Conservation (phyloP, 2,329 filamentous ascomycete genomes). For the Aspergillus pseudotamarii region DNA sequence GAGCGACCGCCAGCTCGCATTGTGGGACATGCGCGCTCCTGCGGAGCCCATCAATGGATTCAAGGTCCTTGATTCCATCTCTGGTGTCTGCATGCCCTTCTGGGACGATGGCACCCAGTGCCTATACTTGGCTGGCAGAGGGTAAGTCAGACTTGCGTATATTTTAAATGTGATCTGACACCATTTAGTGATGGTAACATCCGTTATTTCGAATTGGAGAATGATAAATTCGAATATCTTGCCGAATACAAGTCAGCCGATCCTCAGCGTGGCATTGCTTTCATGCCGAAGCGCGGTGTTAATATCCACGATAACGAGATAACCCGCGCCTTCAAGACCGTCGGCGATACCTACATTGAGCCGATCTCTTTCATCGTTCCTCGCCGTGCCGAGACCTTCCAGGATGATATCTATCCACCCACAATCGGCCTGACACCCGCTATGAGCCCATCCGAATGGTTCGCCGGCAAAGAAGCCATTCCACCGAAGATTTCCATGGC, state of each 20-base stretch:
- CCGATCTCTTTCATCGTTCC: constrained; percentile 97
- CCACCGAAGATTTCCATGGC: constrained; percentile 94
- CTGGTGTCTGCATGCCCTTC: constrained; percentile 98
- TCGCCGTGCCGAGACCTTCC: constrained; percentile 88
- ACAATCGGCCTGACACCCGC: constrained; percentile 78
- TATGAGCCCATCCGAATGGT: constrained; percentile 79
- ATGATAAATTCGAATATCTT: constrained; percentile 97
- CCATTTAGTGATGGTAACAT: constrained; percentile 86
- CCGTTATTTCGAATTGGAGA: constrained; percentile 96
- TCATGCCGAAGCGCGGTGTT: constrained; percentile 91
- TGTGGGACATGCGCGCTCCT: constrained; percentile 88
- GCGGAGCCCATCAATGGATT: constrained; percentile 86
- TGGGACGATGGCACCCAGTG: constrained; percentile 98
- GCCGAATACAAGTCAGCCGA: constrained; percentile 97
- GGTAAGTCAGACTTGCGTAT: constrained; percentile 57
- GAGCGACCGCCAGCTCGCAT: constrained; percentile 93
- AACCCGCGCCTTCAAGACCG: constrained; percentile 94
- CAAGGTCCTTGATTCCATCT: constrained; percentile 88
- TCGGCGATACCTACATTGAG: constrained; percentile 92
- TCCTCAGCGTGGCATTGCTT: constrained; percentile 90
- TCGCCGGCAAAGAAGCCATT: constrained; percentile 78
- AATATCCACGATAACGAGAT: constrained; percentile 97
- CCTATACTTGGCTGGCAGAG: constrained; percentile 95
- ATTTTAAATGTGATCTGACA: constrained; percentile 14
- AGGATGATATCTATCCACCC: constrained; percentile 95